Evolutionary conservation across 2,329 filamentous ascomycete species (phyloP).

Genomic region (Fusarium gaditjirri): DNA sequence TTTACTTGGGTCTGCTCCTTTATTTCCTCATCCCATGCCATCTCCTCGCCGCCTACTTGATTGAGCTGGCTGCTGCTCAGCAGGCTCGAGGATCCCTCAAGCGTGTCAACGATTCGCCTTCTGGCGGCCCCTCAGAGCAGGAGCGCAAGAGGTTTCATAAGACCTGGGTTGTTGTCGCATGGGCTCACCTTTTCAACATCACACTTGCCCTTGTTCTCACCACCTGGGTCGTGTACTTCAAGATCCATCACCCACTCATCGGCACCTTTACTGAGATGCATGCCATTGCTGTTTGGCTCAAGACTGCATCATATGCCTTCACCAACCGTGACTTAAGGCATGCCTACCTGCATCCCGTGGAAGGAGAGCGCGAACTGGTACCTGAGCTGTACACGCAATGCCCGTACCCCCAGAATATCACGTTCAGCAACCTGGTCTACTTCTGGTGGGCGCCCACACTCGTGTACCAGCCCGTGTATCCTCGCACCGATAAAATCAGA

Average conservation of each 20-base stretch:
- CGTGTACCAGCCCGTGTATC: constrained; percentile 97
- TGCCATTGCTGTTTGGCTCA: constrained; percentile 94
- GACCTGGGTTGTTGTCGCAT: constrained; percentile 83
- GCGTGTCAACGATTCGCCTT: constrained; percentile 61
- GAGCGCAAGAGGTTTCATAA: constrained; percentile 74
- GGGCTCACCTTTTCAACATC: constrained; percentile 85
- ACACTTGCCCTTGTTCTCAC: constrained; percentile 83
- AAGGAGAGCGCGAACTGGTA: constrained; percentile 74
- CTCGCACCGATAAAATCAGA: constrained; percentile 81
- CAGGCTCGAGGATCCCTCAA: constrained; percentile 78
- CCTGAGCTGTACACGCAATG: constrained; percentile 85
- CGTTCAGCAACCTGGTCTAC: constrained; percentile 85
- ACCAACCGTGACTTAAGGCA: constrained; percentile 96
- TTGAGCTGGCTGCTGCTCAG: constrained; percentile 84
- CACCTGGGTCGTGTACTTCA: constrained; percentile 87
- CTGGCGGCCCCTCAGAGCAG: constrained; percentile 61
- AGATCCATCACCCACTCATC: constrained; percentile 92
- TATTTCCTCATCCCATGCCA: constrained; percentile 92
- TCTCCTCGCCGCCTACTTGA: constrained; percentile 87
- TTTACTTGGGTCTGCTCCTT: constrained; percentile 78
- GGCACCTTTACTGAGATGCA: constrained; percentile 92
- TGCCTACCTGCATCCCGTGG: constrained; percentile 81
- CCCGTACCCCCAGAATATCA: constrained; percentile 92
- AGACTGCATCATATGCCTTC: constrained; percentile 94
- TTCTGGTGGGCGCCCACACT: constrained; percentile 99